phyloP scores from a whole-genome alignment of 2,329 filamentous ascomycete species.

The Aspergillus clavatus region DNA sequence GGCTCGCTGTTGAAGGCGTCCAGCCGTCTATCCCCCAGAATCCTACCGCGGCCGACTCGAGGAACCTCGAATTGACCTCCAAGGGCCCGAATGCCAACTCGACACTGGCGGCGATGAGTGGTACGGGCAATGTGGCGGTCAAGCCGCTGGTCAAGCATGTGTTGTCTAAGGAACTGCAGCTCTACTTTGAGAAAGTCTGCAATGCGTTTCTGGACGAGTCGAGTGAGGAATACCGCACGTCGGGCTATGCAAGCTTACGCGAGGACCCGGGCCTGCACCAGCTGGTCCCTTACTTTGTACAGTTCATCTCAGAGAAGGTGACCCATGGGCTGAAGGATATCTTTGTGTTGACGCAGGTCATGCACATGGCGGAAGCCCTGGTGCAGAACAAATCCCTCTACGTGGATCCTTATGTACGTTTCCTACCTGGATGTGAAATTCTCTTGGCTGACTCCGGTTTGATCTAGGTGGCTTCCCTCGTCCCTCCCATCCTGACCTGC shows the following conservation, averaged over 20 bases:
- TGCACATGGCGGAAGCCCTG: slow-evolving; percentile 80
- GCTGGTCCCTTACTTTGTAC: slow-evolving; percentile 91
- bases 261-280: slow-evolving; percentile 93
- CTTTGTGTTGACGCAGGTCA: slow-evolving; percentile 84
- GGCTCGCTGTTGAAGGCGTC: slow-evolving; percentile 95
- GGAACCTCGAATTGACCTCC: slow-evolving; percentile 77
- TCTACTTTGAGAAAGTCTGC: slow-evolving; percentile 96
- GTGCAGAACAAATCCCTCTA: slow-evolving; percentile 79
- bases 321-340: slow-evolving; percentile 89
- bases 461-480: slow-evolving; percentile 60
- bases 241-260: slow-evolving; percentile 77
- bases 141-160: slow-evolving; percentile 94
- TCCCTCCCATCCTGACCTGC: slow-evolving; percentile 86
- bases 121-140: slow-evolving; percentile 75
- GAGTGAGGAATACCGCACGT: slow-evolving; percentile 78
- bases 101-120: slow-evolving; percentile 74
- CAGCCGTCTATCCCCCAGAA: slow-evolving; percentile 97
- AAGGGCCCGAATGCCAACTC: slow-evolving; percentile 88
- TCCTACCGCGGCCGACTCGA: slow-evolving; percentile 77
- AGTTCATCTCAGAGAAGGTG: slow-evolving; percentile 92
- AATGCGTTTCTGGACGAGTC: slow-evolving; percentile 81
- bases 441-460: slow-evolving; percentile 15
- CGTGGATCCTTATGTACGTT: slow-evolving; percentile 58
- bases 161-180: slow-evolving; percentile 87
- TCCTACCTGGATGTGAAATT: neutral